phyloP scores from a whole-genome alignment of 345 rosid species.

The Populus pruinosa region DNA sequence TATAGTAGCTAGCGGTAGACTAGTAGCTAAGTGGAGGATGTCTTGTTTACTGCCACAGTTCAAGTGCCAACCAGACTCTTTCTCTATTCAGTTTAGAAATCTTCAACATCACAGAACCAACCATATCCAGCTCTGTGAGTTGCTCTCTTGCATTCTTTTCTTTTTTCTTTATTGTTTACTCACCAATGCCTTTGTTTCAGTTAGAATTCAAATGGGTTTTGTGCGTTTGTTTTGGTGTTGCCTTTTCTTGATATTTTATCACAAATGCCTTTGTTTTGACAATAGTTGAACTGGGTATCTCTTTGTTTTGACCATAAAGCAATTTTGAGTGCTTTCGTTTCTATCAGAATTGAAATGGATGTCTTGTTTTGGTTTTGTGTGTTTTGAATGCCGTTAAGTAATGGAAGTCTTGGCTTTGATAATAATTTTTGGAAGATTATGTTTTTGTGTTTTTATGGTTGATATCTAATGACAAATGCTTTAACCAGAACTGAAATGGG shows the following conservation, averaged over 20 bases:
- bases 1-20: neutral
- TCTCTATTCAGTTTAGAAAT: constrained; percentile 61
- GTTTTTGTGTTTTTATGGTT: neutral
- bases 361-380: neutral
- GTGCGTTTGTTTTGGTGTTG: neutral
- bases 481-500: neutral
- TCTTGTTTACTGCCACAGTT: constrained; percentile 88
- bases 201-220: neutral
- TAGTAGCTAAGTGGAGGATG: constrained; percentile 31
- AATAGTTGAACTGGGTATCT: neutral
- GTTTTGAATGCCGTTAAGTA: neutral
- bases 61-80: constrained; percentile 80
- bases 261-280: neutral
- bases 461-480: neutral
- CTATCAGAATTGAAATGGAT: constrained; percentile 10
- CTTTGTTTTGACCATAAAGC: neutral
- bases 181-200: neutral
- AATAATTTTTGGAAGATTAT: neutral
- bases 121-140: constrained; percentile 19
- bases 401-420: neutral
- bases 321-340: constrained; percentile 1
- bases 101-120: constrained; percentile 27
- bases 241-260: neutral
- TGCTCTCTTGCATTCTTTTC: constrained; percentile 9
- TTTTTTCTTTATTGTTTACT: neutral